Evolutionary conservation across 2,329 filamentous ascomycete species (phyloP).

Genomic region (Cordyceps cateniannulata): DNA sequence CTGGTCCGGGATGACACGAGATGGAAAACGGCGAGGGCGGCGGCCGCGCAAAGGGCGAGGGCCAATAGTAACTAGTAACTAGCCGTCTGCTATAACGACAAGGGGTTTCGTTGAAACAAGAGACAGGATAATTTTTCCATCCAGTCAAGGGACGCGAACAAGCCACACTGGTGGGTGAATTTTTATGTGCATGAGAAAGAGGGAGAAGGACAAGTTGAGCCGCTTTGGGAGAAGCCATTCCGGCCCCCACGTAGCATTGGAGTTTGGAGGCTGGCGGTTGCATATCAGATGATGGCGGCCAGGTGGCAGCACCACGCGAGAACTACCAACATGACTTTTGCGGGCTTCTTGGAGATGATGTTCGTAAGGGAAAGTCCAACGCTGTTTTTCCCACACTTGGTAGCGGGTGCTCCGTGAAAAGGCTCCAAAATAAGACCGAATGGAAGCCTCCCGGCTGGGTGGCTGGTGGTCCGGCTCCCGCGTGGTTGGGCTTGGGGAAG

Average conservation of each 20-base stretch:
- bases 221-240: neutral
- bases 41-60: neutral
- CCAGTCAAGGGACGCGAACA: neutral
- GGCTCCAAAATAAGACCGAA: neutral
- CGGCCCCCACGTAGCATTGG: constrained; percentile 11
- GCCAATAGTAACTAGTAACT: no score
- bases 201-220: neutral
- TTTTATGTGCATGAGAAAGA: neutral
- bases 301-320: neutral
- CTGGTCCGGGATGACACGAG: neutral
- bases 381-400: no score
- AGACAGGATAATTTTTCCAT: neutral
- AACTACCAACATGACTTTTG: no score
- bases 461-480: neutral
- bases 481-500: no score
- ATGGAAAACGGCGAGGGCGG: neutral
- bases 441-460: constrained; percentile 6
- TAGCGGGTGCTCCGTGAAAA: no score
- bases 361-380: no score
- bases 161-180: neutral
- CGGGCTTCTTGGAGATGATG: neutral
- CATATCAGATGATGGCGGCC: constrained; percentile 8
- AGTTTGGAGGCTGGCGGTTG: no score
- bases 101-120: neutral
- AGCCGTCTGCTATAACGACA: neutral